Evolutionary conservation across 768 basidiomycete species (phyloP), one percentile per base, ranked within the genome.

Genomic region (Pulveroboletus frians): DNA sequence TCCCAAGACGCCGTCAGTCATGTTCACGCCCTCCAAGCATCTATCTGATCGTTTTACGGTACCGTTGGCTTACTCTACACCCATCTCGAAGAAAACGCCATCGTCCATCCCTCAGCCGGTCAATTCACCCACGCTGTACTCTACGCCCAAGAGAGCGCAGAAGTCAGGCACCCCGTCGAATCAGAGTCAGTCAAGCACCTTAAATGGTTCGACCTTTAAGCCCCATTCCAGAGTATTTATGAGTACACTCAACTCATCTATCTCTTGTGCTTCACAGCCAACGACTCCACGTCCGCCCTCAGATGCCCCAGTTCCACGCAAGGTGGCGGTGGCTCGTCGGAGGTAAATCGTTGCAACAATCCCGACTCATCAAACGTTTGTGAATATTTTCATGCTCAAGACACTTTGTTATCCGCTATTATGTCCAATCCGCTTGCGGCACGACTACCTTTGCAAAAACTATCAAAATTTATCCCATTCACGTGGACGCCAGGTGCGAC

Each of bases 81-180:
- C 80, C 37, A 77, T 81, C 4, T 69, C 67, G 20, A 83, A 79
- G 65, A 79, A 78, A 48, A 73, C 70, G 31, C 71, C 77, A 7
- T 80, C 84, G 5, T 81, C 81, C 58, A 83, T 85, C 41, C 83
- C 84, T 38, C 84, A 84, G 50, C 73, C 77, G 8, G 66, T 75
- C 35, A 63, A 72, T 17, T 73, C 77, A 1, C 75, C 78, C 17
- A 61, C 67, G 31, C 26, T 35, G 13, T 44, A 32, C 17, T 35
- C 55, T 55, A 31, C 57, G 47, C 51, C 61, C 54, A 55, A 59
- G 58, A 59, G 75, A 68, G 60, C 58, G 50, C 77, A 72, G 46
- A 73, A 69, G 57, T 68, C 73, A 44, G 55, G 68, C 50, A 65
- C 54, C 53, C 55, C 52, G 35, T 50, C 49, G 59, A 60, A 51